A percentile compares a stretch with the other conserved stretches of the same genome.
phyloP scores from a whole-genome alignment of 257 asterid species.

The Przewalskia tangutica region DNA sequence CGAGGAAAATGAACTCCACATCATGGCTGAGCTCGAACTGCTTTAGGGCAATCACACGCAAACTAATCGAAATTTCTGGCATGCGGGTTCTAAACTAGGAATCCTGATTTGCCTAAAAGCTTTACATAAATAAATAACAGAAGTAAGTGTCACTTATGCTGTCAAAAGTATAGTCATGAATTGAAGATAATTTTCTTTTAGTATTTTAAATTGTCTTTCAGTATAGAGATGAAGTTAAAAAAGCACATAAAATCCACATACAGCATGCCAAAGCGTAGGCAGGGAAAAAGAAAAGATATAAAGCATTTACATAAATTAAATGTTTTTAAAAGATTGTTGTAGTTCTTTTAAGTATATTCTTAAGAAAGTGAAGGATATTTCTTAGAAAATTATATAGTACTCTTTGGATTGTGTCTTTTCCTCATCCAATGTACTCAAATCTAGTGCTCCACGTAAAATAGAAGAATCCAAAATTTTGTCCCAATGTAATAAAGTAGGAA shows the following conservation, averaged over 20 bases:
- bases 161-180: neutral
- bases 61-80: too few relatives aligned
- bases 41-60: too few relatives aligned
- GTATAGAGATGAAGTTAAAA: neutral
- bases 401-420: neutral
- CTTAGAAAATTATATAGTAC: conserved; percentile 18
- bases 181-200: neutral
- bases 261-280: conserved; percentile 12
- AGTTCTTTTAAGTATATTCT: conserved; percentile 53
- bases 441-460: neutral
- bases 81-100: too few relatives aligned
- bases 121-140: neutral
- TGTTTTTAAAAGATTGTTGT: conserved; percentile 5
- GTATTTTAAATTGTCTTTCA: neutral
- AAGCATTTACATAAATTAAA: conserved; percentile 8
- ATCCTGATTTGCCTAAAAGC: too few relatives aligned
- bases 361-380: conserved; percentile 32
- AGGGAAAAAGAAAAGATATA: conserved; percentile 19
- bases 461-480: neutral
- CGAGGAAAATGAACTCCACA: too few relatives aligned
- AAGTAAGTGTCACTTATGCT: neutral
- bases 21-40: too few relatives aligned
- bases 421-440: neutral
- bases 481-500: neutral
- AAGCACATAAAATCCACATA: neutral